phyloP scores from a whole-genome alignment of 1,284 basidiomycete species.

The Rhodotorula sp. region DNA sequence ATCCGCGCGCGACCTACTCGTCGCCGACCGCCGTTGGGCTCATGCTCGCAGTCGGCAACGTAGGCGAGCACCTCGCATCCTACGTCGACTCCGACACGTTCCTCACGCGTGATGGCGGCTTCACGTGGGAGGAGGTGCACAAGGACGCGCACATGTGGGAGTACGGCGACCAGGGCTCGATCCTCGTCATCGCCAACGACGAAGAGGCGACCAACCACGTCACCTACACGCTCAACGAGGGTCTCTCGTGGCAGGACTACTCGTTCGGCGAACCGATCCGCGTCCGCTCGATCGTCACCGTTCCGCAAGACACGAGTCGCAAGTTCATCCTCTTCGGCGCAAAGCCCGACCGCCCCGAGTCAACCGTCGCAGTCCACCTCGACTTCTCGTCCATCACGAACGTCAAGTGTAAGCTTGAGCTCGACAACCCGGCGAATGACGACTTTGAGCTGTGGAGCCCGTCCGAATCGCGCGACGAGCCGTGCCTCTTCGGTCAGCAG shows the following conservation, averaged over 20 bases:
- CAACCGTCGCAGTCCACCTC: conserved; percentile 74
- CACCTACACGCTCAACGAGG: conserved; percentile 85
- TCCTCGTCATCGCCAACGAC: conserved; percentile 91
- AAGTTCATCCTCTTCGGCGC: conserved; percentile 84
- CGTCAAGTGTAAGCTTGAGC: conserved; percentile 66
- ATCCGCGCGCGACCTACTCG: conserved; percentile 87
- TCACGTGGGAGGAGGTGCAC: conserved; percentile 97
- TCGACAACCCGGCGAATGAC: conserved; percentile 72
- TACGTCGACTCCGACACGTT: conserved; percentile 93
- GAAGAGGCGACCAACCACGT: conserved; percentile 88
- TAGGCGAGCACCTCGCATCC: conserved; percentile 75
- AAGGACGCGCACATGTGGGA: conserved; percentile 98
- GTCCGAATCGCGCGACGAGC: conserved; percentile 72
- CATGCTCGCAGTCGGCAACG: conserved; percentile 96
- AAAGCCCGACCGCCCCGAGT: conserved; percentile 57
- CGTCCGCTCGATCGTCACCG: conserved; percentile 77
- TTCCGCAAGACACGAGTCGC: conserved; percentile 85
- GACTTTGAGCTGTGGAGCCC: conserved; percentile 97
- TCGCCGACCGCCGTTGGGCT: conserved; percentile 88
- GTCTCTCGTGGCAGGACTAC: conserved; percentile 83
- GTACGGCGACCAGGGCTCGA: conserved; percentile 93
- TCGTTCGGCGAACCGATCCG: conserved; percentile 77
- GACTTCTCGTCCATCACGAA: conserved; percentile 81
- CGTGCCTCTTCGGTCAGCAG: conserved; percentile 82
- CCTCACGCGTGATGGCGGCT: conserved; percentile 92